These are phyloP conservation scores for Trametes hirsuta DNA, from an alignment of 1,284 basidiomycete species.

Conservation along the genomic window DNA sequence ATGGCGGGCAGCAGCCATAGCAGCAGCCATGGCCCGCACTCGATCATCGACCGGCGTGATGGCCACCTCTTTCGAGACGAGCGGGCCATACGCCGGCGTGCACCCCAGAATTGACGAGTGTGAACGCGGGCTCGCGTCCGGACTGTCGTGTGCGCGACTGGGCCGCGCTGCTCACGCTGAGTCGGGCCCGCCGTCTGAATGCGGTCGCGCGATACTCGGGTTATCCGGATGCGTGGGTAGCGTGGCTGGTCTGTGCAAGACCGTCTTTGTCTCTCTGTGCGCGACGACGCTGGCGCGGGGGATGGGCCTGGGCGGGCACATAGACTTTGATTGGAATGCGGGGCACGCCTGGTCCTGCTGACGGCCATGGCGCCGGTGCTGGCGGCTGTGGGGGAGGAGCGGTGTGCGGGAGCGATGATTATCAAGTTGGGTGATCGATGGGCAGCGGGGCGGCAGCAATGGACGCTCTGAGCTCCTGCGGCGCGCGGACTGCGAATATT, in stretches of 20 bases:
- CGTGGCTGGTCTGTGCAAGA: neutral
- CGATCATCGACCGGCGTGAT: neutral
- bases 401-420: slow-evolving; percentile 13
- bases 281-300: no score
- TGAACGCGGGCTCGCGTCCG: slow-evolving; percentile 13
- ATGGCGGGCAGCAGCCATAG: neutral
- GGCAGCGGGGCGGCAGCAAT: slow-evolving; percentile 10
- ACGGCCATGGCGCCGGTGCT: neutral
- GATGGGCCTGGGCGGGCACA: neutral
- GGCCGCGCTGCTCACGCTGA: slow-evolving; percentile 13
- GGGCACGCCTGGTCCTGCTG: neutral
- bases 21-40: neutral
- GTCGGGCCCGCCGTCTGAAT: neutral
- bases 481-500: slow-evolving; percentile 7
- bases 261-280: no score
- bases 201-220: slow-evolving; percentile 19
- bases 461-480: slow-evolving; percentile 5
- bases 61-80: neutral
- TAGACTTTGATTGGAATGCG: slow-evolving; percentile 11
- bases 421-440: slow-evolving; percentile 24
- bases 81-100: neutral
- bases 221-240: neutral
- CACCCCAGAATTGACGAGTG: slow-evolving; percentile 24
- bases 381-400: neutral
- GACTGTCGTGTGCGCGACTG: slow-evolving; percentile 2